Base-by-base conservation (phyloP, 1,284 basidiomycete species). In the Ceratorhiza oryzae-sativae region DNA sequence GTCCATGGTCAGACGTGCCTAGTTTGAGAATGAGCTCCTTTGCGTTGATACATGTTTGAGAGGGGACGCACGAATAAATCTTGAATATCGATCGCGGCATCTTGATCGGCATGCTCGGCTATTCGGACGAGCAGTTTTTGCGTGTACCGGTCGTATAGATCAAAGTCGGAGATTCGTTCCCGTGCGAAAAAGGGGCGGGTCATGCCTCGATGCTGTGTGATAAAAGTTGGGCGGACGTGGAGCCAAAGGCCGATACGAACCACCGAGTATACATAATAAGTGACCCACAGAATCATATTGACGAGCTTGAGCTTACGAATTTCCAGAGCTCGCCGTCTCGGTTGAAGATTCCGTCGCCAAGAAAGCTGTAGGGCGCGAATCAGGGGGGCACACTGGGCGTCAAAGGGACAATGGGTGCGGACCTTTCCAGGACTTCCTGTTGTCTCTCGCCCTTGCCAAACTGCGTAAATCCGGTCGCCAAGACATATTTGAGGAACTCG, bases 281-380 rank as follows among this genome's bases (percentile, higher is more conserved):
- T 59, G 8, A n/a, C n/a, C n/a, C n/a, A 58, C 74, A 15, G 75
- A 65, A 18, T 32, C 1, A 27, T 5, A n/a, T 30, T n/a, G 15
- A 1, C 23, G 45, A 25, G 65, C n/a, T n/a, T n/a, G n/a, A n/a
- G n/a, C 62, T 46, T 53, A 71, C 62, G 25, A 30, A 36, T 45
- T 32, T 70, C 39, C 25, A 23, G 25, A 56, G 70, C 79, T 72
- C 70, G 83, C 87, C 86, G 73, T 89, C 87, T 4, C 85, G 83
- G 72, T 88, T 88, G 76, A 89, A 88, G 1, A 88, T 85, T 0
- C 87, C 87, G 4, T 83, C 82, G 0, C 87, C 87, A 10, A 88
- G 77, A 15, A 88, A 62, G 36, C 61, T 70, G 41, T 10, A 27
- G 12, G 34, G 36, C 36, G 8, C 8, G 13, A 6, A 39, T n/a